Percentiles rank a stretch among this genome's conserved stretches.
Evolutionary conservation across 768 basidiomycete species (phyloP).

Genomic region (Rhodotorula taiwanensis): DNA sequence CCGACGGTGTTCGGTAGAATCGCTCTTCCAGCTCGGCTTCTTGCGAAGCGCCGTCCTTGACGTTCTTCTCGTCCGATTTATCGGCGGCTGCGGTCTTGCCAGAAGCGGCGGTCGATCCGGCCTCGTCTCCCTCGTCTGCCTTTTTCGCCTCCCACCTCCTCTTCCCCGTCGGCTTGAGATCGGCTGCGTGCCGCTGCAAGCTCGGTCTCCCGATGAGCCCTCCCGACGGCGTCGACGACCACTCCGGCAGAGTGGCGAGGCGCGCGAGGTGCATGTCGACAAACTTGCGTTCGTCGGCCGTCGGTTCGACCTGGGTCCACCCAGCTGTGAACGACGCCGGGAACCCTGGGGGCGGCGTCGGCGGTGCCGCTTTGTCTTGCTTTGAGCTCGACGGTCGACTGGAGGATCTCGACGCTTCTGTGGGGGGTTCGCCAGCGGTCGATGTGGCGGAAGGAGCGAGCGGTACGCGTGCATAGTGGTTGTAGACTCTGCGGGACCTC

Average conservation of each 20-base stretch:
- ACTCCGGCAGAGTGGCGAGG: neutral
- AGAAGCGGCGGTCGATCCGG: neutral
- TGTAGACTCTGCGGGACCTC: slow-evolving; percentile 73
- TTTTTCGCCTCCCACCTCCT: neutral
- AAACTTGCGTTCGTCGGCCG: neutral
- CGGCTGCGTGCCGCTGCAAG: neutral
- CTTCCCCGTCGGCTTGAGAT: neutral
- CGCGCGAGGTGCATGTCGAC: neutral
- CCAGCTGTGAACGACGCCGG: neutral
- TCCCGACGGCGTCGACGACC: neutral
- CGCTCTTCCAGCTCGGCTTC: neutral
- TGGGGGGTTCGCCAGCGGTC: slow-evolving; percentile 49
- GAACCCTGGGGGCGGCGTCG: too few species aligned
- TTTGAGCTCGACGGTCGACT: too few species aligned
- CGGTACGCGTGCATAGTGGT: slow-evolving; percentile 83
- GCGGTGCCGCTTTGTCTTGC: neutral
- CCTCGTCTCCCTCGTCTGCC: neutral
- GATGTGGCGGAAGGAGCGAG: too few species aligned
- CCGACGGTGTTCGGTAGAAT: neutral
- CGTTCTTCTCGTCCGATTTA: neutral
- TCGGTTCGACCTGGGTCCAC: neutral
- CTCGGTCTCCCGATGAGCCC: neutral
- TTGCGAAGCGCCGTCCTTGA: neutral
- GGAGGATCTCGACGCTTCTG: neutral
- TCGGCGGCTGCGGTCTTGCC: too few species aligned